Evolutionary conservation across 2,329 filamentous ascomycete species (phyloP).

Genomic region (Xylariaceae sp.): DNA sequence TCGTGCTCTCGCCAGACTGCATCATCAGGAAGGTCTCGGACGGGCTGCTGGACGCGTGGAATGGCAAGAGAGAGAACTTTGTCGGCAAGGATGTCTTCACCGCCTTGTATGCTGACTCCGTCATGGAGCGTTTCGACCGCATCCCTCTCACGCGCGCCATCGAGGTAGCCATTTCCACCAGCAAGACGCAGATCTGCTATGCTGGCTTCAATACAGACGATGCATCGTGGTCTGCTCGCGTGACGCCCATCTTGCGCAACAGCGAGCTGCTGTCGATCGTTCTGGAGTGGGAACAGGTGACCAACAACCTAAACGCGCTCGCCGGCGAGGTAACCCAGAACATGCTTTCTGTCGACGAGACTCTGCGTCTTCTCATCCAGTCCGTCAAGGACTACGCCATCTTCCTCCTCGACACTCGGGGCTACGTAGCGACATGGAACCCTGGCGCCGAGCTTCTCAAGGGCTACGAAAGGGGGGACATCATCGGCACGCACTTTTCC

Average conservation of each 20-base stretch:
- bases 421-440: slow-evolving; percentile 10
- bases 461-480: slow-evolving; percentile 2
- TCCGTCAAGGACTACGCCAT: slow-evolving; percentile 11
- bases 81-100: slow-evolving; percentile 7
- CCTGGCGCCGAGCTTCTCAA: slow-evolving; percentile 6
- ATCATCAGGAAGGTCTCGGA: slow-evolving; percentile 7
- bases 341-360: slow-evolving; percentile 9
- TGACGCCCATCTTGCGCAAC: slow-evolving; percentile 4
- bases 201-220: slow-evolving; percentile 1
- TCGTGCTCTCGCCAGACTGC: slow-evolving; percentile 2
- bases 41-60: slow-evolving; percentile 8
- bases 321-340: slow-evolving; percentile 4
- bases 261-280: slow-evolving; percentile 4
- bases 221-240: slow-evolving; percentile 7
- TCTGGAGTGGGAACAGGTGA: slow-evolving; percentile 5
- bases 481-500: slow-evolving; percentile 7
- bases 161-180: slow-evolving; percentile 4
- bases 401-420: slow-evolving; percentile 8
- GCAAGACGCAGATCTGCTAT: slow-evolving; percentile 7
- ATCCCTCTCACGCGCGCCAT: slow-evolving; percentile 8
- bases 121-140: slow-evolving; percentile 7
- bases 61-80: slow-evolving; percentile 2
- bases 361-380: slow-evolving; percentile 6
- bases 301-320: background rate
- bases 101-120: slow-evolving; percentile 2